These are phyloP conservation scores for Hibiscus mutabilis DNA, from an alignment of 345 rosid species.

Conservation along the genomic window DNA sequence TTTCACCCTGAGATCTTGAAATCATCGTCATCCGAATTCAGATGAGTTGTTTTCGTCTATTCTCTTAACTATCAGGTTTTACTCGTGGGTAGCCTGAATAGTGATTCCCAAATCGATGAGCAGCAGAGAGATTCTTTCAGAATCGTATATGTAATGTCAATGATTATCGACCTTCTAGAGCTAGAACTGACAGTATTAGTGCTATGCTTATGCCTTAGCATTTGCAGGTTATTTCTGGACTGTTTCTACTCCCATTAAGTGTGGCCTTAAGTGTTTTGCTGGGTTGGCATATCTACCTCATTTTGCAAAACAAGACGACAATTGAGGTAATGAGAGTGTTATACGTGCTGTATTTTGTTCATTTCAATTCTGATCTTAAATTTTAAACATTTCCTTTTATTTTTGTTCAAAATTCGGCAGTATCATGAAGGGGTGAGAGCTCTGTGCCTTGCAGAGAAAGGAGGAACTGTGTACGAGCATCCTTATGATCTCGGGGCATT, in stretches of 20 bases:
- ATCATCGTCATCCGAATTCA: not conserved
- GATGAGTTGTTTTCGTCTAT: not conserved
- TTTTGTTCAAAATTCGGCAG: slow-evolving; percentile 29
- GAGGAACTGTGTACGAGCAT: slow-evolving; percentile 72
- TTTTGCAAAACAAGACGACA: slow-evolving; percentile 79
- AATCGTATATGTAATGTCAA: slow-evolving; percentile 50
- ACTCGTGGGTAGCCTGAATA: slow-evolving; percentile 78
- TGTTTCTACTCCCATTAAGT: slow-evolving; percentile 60
- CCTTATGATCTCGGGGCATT: slow-evolving; percentile 72
- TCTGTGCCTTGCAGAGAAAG: slow-evolving; percentile 91
- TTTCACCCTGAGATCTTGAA: not conserved
- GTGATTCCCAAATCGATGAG: slow-evolving; percentile 55
- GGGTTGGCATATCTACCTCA: slow-evolving; percentile 85
- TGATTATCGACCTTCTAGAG: slow-evolving; percentile 8
- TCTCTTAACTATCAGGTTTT: slow-evolving; percentile 44
- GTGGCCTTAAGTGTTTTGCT: slow-evolving; percentile 62
- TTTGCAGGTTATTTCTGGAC: slow-evolving; percentile 61
- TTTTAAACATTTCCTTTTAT: not conserved
- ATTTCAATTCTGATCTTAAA: not conserved
- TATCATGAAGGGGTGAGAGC: slow-evolving; percentile 95
- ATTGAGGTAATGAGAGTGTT: slow-evolving; percentile 53
- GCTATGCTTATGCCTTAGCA: slow-evolving; percentile 11
- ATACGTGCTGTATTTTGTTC: not conserved
- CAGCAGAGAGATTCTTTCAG: slow-evolving; percentile 49
- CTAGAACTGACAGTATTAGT: not conserved